Base-by-base conservation (phyloP, 441 rosid species). In the Raphanus hybrid region DNA sequence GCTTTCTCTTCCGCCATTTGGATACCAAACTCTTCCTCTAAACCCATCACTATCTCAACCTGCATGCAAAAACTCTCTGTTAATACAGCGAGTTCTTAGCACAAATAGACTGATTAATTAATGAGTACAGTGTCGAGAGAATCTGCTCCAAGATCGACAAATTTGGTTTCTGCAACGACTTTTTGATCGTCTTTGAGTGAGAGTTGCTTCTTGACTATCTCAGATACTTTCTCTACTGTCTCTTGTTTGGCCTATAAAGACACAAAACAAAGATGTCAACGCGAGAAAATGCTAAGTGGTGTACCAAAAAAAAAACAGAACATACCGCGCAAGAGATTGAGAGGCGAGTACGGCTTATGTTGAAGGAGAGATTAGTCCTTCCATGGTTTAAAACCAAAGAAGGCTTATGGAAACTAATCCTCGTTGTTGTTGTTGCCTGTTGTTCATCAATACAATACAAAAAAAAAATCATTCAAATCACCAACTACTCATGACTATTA, bases 11-110 rank as follows among this genome's bases (percentile, higher is more conserved):
- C 97, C 59, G 83, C 92, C 69, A 90, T 89, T n/a, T 79, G 82
- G 58, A 92, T 86, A 0, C 83, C 90, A 55, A 90, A 90, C 75
- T 84, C 94, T 83, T 90, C 93, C 78, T 90, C 93, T 3, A 92
- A 88, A 62, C 91, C 93, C 97, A 92, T 92, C 80, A 92, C 94
- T 64, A 91, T 92, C 92, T 90, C 97, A 65, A 92, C 97, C 94
- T 92, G 78, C 71, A 76, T 54, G 23, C 59, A 54, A n/a, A 35
- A 37, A 32, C 58, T 16, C 23, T 16, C 2, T 5, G 1, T 3
- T 43, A 16, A 2, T 3, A 0, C 16, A 0, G 4, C 26, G 9
- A 34, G 7, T 39, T 6, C 26, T 15, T 6, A 20, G 12, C 41
- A 60, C 6, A 68, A 1, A 32, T 15, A 54, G 2, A 12, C 1